phyloP scores from a whole-genome alignment of 148 eudicot genomes.

The Camellia japonica region DNA sequence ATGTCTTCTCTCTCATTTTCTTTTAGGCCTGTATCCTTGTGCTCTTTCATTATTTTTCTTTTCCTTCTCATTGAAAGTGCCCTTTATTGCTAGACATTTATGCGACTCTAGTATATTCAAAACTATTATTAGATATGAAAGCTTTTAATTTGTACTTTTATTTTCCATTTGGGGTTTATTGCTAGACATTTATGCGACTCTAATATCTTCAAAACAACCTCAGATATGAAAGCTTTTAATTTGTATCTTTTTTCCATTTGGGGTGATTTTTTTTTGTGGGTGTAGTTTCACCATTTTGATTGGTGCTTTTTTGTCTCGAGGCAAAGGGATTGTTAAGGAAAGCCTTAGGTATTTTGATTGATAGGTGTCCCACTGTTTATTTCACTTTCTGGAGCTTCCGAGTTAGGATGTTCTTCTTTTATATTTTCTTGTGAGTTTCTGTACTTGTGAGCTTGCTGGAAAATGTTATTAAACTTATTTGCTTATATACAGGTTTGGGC shows the following conservation, averaged over 20 bases:
- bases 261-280: neutral
- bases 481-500: constrained; percentile 75
- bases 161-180: neutral
- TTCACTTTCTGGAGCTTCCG: neutral
- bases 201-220: neutral
- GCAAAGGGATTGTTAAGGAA: too few relatives aligned
- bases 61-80: neutral
- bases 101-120: neutral
- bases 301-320: neutral
- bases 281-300: too few relatives aligned
- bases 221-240: constrained; percentile 6
- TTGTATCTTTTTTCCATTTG: neutral
- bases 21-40: neutral
- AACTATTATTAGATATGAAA: neutral
- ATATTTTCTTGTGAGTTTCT: neutral
- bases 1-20: neutral
- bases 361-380: neutral
- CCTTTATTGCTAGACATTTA: neutral
- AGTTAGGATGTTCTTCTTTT: neutral
- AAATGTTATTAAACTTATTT: neutral
- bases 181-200: neutral
- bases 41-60: neutral
- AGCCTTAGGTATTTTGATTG: neutral
- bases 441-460: neutral
- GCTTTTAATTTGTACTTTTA: neutral